Percentiles rank a stretch among this genome's conserved stretches.
Conservation (phyloP, 2,329 filamentous ascomycete genomes). For the Penicillium verrucosum region DNA sequence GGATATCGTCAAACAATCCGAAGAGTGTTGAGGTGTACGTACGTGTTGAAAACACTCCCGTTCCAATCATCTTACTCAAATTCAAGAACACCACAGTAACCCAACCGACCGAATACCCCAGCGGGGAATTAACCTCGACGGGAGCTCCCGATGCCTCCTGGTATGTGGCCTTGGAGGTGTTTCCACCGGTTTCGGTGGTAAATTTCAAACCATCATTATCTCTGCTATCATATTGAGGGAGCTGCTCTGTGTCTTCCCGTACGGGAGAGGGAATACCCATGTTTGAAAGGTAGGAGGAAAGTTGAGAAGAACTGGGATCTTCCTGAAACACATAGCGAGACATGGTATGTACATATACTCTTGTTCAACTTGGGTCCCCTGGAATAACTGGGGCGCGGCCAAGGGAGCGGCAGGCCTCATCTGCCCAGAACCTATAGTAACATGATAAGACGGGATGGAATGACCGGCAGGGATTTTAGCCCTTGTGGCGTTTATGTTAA, state of each 20-base stretch:
- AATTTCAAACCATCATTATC: slow-evolving; percentile 1
- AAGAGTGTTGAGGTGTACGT: slow-evolving; percentile 24
- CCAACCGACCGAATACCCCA: slow-evolving; percentile 58
- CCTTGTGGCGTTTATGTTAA: background rate
- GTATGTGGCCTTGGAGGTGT: slow-evolving; percentile 51
- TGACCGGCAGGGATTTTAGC: background rate
- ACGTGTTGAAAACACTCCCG: slow-evolving; percentile 65
- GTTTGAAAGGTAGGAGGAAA: fast-evolving
- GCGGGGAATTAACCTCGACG: slow-evolving; percentile 56
- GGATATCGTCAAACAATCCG: background rate
- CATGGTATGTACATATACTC: background rate
- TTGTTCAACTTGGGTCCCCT: background rate
- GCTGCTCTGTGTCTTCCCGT: background rate
- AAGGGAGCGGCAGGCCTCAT: background rate
- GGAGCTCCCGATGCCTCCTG: slow-evolving; percentile 63
- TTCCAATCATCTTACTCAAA: slow-evolving; percentile 62
- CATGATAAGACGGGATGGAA: background rate
- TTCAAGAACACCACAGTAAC: slow-evolving; percentile 60
- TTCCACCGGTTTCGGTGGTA: slow-evolving; percentile 28
- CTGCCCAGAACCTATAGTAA: background rate
- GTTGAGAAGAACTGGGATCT: background rate
- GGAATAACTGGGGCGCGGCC: background rate
- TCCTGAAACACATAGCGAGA: background rate
- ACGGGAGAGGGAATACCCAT: background rate
- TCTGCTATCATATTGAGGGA: background rate